Evolutionary conservation across 2,329 filamentous ascomycete genomes (phyloP), one percentile per base, ranked within the genome.

Genomic region (Sporothrix protearum): DNA sequence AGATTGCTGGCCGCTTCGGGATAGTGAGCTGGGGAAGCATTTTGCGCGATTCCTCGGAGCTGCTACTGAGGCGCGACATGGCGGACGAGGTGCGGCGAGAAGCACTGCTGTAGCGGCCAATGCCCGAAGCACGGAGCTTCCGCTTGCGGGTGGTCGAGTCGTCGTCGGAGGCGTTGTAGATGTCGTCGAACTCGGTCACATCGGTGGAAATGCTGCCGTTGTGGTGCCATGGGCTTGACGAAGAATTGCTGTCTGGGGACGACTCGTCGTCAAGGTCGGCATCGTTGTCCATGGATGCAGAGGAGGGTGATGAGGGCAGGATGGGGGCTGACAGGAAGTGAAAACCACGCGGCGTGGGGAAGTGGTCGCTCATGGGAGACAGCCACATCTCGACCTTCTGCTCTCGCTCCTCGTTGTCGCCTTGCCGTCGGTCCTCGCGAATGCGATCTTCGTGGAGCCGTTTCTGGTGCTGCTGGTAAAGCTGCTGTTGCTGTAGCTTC

Each of bases 131-230:
- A 79, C 76, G 81, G 79, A 79, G 81, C 77, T 81, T 81, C 75
- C 87, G 84, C 77, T 79, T 79, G 76, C 76, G 77, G 45, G 78
- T 14, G 12, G 28, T 19, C 22, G 36, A n/a, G 76, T 97, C 93
- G 70, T 93, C 89, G 75, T 96, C 93, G 19, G 92, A 94, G 55
- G 93, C 86, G 80, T 96, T 92, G 80, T 97, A 97, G 66, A 97
- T 83, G 76, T 96, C 93, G 80, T 97, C 92, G 76, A 95, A 95
- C 75, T 93, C 90, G 75, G 88, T 92, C 74, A 86, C 85, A 76
- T 88, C 87, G 75, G 90, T 90, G 79, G 81, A 82, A 86, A 91
- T 76, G 84, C 83, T 73, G 72, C 59, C 47, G 25, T 49, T 47
- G 76, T 88, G 84, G 74, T 86, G 89, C 91, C 91, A 89, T 33